phyloP scores from a whole-genome alignment of 139 green algal species.

The Closterium sp. region DNA sequence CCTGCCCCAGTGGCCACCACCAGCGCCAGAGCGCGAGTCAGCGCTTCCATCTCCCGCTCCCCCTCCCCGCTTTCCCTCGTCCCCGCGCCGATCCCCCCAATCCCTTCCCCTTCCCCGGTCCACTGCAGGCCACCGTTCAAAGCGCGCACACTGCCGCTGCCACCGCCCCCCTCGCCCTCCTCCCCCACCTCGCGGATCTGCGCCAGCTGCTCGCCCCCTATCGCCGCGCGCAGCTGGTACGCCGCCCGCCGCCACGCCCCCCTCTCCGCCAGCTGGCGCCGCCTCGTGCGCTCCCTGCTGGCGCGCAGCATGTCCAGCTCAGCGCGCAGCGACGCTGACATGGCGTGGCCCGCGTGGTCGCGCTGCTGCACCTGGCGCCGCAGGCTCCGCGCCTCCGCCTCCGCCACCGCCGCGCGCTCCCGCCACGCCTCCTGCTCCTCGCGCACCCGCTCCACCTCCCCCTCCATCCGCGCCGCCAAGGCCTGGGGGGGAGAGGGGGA shows the following conservation, averaged over 20 bases:
- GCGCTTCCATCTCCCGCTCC: neutral
- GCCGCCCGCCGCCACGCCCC: neutral
- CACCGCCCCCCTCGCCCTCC: neutral
- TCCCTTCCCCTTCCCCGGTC: too few relatives aligned
- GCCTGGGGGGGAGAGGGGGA: neutral
- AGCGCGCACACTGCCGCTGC: neutral
- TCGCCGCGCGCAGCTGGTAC: neutral
- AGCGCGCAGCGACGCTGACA: neutral
- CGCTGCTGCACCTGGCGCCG: neutral
- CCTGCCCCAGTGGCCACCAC: neutral
- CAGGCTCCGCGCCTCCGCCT: neutral
- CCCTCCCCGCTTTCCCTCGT: neutral
- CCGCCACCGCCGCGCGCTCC: neutral
- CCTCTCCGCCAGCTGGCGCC: constrained; percentile 8
- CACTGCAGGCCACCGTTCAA: too few relatives aligned
- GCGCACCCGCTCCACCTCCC: neutral
- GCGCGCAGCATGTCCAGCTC: constrained; percentile 1
- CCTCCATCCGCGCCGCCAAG: neutral
- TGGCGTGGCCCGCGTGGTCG: neutral
- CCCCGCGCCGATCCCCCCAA: neutral
- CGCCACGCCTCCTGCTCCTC: neutral
- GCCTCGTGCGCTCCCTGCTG: neutral
- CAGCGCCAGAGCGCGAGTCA: neutral
- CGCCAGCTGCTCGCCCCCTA: neutral
- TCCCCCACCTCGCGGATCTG: neutral